Evolutionary conservation across 108 stramenopile genomes (phyloP).

Genomic region (Cyclostephanos tholiformis): DNA sequence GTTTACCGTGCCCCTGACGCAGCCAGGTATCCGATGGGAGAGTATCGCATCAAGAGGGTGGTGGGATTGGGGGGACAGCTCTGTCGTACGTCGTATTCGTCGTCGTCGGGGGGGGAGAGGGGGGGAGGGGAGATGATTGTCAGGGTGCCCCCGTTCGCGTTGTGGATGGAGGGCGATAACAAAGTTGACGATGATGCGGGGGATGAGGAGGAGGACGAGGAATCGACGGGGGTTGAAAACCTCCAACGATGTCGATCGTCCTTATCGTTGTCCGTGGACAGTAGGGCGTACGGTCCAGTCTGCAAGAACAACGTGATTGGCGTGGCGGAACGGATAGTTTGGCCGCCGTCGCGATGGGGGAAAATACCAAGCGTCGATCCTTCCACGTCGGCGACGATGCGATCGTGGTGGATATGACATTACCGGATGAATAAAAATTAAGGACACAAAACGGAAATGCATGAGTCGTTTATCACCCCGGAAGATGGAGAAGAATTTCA

Average conservation of each 20-base stretch:
- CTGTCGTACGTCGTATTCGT: conserved; percentile 23
- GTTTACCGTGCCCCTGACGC: conserved; percentile 45
- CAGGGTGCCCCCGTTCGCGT: conserved; percentile 42
- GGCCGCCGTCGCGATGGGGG: conserved; percentile 78
- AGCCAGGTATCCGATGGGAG: conserved; percentile 39
- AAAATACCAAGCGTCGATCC: conserved; percentile 20
- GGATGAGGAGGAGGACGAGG: neutral
- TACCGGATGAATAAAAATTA: neutral
- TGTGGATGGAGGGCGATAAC: conserved; percentile 80
- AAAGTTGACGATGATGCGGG: neutral
- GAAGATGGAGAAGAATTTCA: too few species aligned
- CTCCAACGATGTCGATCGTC: neutral
- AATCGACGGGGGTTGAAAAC: too few species aligned
- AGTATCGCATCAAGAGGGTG: conserved; percentile 68
- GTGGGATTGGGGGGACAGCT: conserved; percentile 72
- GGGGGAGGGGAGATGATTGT: conserved; percentile 11
- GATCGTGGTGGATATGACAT: conserved; percentile 42
- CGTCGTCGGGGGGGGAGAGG: neutral
- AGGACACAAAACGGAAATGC: neutral
- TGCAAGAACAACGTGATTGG: conserved; percentile 75
- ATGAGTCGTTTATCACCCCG: too few species aligned
- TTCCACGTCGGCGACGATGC: conserved; percentile 17
- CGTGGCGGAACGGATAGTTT: conserved; percentile 69
- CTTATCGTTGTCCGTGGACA: conserved; percentile 51
- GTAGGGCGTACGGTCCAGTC: conserved; percentile 60